Evolutionary conservation across 495 filamentous ascomycete genomes (phyloP), one percentile per base, ranked within the genome.

Genomic region (Collariella sp.): DNA sequence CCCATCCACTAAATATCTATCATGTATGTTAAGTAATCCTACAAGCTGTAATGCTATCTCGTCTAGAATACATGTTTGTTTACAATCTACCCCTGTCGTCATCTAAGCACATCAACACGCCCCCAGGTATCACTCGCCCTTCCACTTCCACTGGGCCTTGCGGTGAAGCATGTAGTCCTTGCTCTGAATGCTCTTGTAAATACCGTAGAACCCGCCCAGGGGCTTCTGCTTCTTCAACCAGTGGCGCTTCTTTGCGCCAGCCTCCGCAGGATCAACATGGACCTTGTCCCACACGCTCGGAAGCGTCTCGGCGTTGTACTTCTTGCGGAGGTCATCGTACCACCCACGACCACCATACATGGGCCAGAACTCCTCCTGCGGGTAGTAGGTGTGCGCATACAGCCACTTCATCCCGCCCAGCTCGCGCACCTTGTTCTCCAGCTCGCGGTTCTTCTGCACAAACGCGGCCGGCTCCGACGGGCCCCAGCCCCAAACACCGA

Each of bases 351-450:
- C 70, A 22, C 78, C 76, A 57, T 79, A 83, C 56, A 77, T 72
- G 33, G 53, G 38, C 76, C 78, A 81, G 62, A 83, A 82, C 60
- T 82, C 77, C 6, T 71, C 65, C 51, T 74, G 69, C 1, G 62
- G 54, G 50, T 83, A 83, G 59, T 82, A 83, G 5, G 77, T 78
- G 57, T 82, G 80, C 5, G 80, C 80, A 62, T 83, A 81, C 24
- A 81, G 65, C 78, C 78, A 81, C 66, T 81, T 81, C 69, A 76
- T 78, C 7, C 88, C 87, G 15, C 83, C 80, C 2, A 91, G 72
- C 50, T 79, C 78, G 12, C 68, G 71, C 9, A 91, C 73, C 50
- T 81, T 81, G 0, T 63, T 57, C 66, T 91, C 88, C 7, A 91
- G 67, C 15, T 75, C 75, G 4, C 81, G 75, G 67, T 91, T 89